Conservation (phyloP, 1,139 yeast species). For the Blastobotrys raffinosifermentans region DNA sequence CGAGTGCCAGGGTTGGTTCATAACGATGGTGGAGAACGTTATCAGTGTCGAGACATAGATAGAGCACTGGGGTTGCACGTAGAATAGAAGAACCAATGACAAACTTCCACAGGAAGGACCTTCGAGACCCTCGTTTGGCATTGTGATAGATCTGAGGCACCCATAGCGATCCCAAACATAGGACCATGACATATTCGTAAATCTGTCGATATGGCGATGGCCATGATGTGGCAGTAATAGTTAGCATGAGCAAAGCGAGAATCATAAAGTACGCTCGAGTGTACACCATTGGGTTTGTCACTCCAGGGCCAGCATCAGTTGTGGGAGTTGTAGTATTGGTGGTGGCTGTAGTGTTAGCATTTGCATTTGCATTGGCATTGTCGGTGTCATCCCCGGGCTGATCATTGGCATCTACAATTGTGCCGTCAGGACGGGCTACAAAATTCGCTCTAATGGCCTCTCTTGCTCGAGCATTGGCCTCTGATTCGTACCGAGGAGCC, state of each 20-base stretch:
- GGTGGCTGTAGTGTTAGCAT: conserved; percentile 8
- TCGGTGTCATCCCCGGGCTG: conserved; percentile 4
- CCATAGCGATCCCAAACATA: conserved; percentile 70
- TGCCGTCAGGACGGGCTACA: conserved; percentile 23
- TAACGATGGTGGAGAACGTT: conserved; percentile 50
- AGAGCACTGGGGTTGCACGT: conserved; percentile 59
- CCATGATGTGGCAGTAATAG: conserved; percentile 60
- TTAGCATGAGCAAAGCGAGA: conserved; percentile 52
- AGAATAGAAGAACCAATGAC: conserved; percentile 59
- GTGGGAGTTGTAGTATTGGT: conserved; percentile 5
- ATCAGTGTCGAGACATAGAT: conserved; percentile 43
- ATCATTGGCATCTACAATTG: conserved; percentile 11
- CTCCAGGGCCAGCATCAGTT: conserved; percentile 11
- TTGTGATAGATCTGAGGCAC: conserved; percentile 84
- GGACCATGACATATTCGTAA: conserved; percentile 52
- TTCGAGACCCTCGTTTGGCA: conserved; percentile 61
- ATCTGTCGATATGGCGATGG: conserved; percentile 48
- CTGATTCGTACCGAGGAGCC: conserved; percentile 70
- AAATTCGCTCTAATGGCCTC: conserved; percentile 12
- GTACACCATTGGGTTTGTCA: conserved; percentile 48
- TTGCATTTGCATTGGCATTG: conserved; percentile 11
- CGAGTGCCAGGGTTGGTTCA: conserved; percentile 45
- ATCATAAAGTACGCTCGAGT: conserved; percentile 56
- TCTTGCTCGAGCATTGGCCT: conserved; percentile 46
- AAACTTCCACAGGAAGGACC: conserved; percentile 64